These are phyloP conservation scores for Cordyceps cicadae DNA, from an alignment of 2,329 filamentous ascomycete species.

Conservation along the genomic window DNA sequence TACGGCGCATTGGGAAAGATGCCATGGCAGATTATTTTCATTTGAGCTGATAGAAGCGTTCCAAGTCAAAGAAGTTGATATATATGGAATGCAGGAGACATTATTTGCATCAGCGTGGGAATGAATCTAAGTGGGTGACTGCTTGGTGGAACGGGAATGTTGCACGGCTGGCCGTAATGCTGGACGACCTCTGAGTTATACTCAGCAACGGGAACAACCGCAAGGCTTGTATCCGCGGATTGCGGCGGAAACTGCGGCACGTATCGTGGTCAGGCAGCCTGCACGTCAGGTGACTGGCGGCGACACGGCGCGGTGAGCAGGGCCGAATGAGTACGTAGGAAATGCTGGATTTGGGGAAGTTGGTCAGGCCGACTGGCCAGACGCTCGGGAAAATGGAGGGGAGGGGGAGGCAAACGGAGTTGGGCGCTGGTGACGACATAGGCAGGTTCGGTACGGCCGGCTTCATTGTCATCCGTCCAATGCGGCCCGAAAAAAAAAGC, in stretches of 20 bases:
- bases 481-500: constrained; percentile 4
- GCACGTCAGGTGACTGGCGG: neutral
- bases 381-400: neutral
- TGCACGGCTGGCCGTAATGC: neutral
- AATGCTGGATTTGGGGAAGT: neutral
- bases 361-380: neutral
- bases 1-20: constrained; percentile 6
- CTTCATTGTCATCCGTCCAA: neutral
- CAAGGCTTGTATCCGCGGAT: neutral
- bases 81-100: neutral
- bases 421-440: constrained; percentile 6
- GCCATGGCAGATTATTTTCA: constrained; percentile 1
- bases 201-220: neutral
- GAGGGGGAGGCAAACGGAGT: neutral
- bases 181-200: neutral
- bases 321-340: neutral
- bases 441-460: constrained; percentile 4
- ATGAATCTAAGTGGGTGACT: neutral
- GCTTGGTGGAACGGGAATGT: too few species aligned
- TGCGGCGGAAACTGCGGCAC: neutral
- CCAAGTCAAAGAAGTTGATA: neutral
- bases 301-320: neutral
- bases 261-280: neutral
- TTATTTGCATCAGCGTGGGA: neutral
- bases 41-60: constrained; percentile 9